Conservation (phyloP, 139 green algal genomes). For the Spirogloea muscicola region DNA sequence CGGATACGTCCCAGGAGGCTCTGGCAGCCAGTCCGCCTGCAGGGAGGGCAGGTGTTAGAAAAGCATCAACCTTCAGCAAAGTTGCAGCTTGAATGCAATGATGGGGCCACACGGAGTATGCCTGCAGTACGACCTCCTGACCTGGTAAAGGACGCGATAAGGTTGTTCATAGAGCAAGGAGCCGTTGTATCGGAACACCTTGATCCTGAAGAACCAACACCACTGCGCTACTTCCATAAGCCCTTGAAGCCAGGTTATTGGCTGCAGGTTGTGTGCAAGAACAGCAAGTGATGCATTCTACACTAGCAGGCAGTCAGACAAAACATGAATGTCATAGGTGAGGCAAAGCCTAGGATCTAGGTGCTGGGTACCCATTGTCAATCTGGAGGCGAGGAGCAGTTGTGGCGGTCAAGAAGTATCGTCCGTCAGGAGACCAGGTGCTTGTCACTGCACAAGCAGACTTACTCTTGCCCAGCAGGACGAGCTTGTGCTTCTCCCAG, state of each 20-base stretch:
- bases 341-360: neutral
- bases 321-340: neutral
- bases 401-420: conserved; percentile 76
- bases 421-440: conserved; percentile 84
- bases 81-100: neutral
- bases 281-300: neutral
- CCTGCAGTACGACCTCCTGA: neutral
- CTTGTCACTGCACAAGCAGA: conserved; percentile 50
- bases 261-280: neutral
- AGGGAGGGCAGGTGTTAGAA: neutral
- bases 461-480: conserved; percentile 24
- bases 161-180: conserved; percentile 49
- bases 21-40: conserved; percentile 36
- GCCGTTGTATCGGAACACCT: conserved; percentile 80
- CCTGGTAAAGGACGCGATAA: conserved; percentile 62
- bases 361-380: conserved; percentile 73
- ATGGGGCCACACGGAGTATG: neutral
- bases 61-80: neutral
- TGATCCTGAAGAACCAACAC: conserved; percentile 8
- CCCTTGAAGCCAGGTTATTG: conserved; percentile 4
- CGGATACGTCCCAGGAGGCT: conserved; percentile 11
- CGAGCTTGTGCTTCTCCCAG: conserved; percentile 15
- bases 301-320: neutral
- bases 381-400: conserved; percentile 83
- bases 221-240: neutral